Conservation (phyloP, 306 rosid genomes). For the Rosa rugosa region DNA sequence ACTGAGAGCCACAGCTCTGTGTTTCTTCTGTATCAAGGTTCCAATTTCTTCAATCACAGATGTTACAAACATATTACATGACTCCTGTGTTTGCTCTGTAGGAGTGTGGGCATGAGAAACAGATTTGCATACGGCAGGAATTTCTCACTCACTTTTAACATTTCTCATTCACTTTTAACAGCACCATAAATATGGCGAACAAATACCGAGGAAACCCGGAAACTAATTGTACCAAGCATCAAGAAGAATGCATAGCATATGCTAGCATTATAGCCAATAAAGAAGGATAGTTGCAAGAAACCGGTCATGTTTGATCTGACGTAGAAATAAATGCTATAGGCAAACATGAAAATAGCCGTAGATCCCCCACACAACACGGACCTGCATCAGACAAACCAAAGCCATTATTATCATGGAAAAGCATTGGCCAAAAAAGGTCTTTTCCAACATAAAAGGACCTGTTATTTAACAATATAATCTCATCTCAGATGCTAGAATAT, state of each 20-base stretch:
- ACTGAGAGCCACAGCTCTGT: not conserved
- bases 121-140: not conserved
- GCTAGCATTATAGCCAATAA: constrained; percentile 81
- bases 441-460: not conserved
- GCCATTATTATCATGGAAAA: not conserved
- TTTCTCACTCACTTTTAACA: constrained; percentile 76
- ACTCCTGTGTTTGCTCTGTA: not conserved
- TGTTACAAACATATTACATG: constrained; percentile 4
- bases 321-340: constrained; percentile 65
- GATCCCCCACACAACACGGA: constrained; percentile 78
- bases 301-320: constrained; percentile 69
- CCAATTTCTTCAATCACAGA: constrained; percentile 7
- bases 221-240: constrained; percentile 69
- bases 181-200: constrained; percentile 58
- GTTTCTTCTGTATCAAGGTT: not conserved
- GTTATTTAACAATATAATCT: not conserved
- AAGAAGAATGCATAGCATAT: constrained; percentile 79
- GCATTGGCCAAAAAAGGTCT: not conserved
- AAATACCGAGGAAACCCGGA: constrained; percentile 61
- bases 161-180: constrained; percentile 76
- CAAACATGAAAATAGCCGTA: constrained; percentile 69
- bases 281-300: constrained; percentile 69
- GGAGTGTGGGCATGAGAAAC: not conserved
- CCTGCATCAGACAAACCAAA: constrained; percentile 39
- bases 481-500: not conserved